phyloP scores from a whole-genome alignment of 2,329 filamentous ascomycete genomes.

The Pseudophaeomoniella oleicola region DNA sequence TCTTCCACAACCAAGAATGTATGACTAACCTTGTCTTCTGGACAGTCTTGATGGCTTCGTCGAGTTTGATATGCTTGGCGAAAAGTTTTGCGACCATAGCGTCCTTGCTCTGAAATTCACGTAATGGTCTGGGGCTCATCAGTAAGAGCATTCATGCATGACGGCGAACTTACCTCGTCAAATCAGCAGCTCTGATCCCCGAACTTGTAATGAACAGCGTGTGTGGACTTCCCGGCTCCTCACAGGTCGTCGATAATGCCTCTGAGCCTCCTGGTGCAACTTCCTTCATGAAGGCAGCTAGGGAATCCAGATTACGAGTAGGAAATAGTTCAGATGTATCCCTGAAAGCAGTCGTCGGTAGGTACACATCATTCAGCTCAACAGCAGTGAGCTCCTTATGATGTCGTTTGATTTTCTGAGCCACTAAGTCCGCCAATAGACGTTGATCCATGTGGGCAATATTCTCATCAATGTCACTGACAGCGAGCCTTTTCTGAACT shows the following conservation, averaged over 20 bases:
- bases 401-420: slow-evolving; percentile 63
- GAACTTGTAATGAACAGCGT: slow-evolving; percentile 79
- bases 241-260: slow-evolving; percentile 48
- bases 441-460: slow-evolving; percentile 72
- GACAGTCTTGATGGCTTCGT: slow-evolving; percentile 68
- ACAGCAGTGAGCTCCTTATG: slow-evolving; percentile 67
- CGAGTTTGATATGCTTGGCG: slow-evolving; percentile 93
- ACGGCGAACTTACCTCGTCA: slow-evolving; percentile 55
- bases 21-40: slow-evolving; percentile 38
- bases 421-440: slow-evolving; percentile 72
- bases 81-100: slow-evolving; percentile 79
- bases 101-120: slow-evolving; percentile 67
- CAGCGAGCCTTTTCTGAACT: background rate
- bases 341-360: slow-evolving; percentile 63
- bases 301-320: slow-evolving; percentile 52
- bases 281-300: slow-evolving; percentile 64
- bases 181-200: slow-evolving; percentile 71
- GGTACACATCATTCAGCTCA: slow-evolving; percentile 68
- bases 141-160: slow-evolving; percentile 7
- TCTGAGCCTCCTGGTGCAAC: slow-evolving; percentile 38
- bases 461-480: slow-evolving; percentile 51
- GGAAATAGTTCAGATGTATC: slow-evolving; percentile 66
- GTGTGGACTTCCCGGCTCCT: slow-evolving; percentile 61
- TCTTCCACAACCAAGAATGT: background rate
- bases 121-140: slow-evolving; percentile 40